Evolutionary conservation across 2,329 filamentous ascomycete genomes (phyloP), one percentile per base, ranked within the genome.

Genomic region (Fusarium floridanum): DNA sequence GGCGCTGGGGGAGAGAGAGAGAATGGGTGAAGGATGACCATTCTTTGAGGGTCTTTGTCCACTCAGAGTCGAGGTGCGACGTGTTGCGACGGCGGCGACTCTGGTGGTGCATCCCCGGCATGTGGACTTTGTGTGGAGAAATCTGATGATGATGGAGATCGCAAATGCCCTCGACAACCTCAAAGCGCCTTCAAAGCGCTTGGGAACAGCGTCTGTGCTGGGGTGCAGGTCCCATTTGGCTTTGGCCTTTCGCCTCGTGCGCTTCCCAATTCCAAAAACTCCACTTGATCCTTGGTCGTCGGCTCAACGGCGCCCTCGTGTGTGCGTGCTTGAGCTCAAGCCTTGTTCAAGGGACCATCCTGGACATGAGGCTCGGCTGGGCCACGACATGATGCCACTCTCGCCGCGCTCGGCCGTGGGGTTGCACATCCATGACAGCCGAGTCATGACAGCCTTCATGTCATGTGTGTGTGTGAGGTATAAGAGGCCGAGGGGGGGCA

Each of bases 11-110:
- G 48, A 53, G 10, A 50, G n/a, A n/a, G 45, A 22, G 65, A 50
- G 10, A 50, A 29, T 53, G 45, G 45, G 65, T 65, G 66, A 71
- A 61, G 45, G 41, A 60, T 65, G 61, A 45, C 56, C 64, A 71
- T 72, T 74, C 17, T 68, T 65, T 22, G 60, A 63, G 63, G 57
- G 57, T 60, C 72, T 66, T 45, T 45, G 59, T 67, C 77, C 76
- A 79, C 67, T 79, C 73, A 71, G 37, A 66, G 62, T 71, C 55
- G 59, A 71, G 55, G 73, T 70, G 72, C 76, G 76, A 78, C 76
- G 77, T 79, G 70, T 79, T 78, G 68, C 77, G 66, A 75, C 70
- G 62, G 67, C 72, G 66, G 71, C 71, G 70, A 68, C 60, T 73
- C 73, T 76, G 57, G 71, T 71, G 61, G 55, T 79, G 75, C 73